Evolutionary conservation across 305 asterid species (phyloP).

Genomic region (Solanum hybrid): DNA sequence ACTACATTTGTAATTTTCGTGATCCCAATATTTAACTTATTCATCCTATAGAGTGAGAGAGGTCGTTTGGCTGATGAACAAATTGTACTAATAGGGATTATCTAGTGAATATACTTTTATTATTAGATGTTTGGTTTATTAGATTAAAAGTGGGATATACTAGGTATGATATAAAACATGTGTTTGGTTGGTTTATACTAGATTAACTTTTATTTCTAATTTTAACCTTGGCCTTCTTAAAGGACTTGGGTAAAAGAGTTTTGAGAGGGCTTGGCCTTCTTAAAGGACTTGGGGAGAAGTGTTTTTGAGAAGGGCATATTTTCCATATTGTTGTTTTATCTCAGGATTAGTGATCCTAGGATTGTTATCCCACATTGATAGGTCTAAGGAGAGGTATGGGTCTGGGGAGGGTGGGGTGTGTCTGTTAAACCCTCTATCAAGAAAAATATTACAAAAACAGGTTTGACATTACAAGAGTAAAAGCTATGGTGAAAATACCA

Average conservation of each 20-base stretch:
- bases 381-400: background rate
- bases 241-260: background rate
- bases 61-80: background rate
- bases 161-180: background rate
- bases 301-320: background rate
- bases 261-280: background rate
- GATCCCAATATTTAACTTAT: background rate
- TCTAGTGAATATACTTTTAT: background rate
- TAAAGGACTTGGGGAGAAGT: background rate
- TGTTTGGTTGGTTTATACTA: background rate
- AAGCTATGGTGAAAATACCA: no score
- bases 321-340: background rate
- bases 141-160: background rate
- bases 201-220: background rate
- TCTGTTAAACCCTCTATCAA: no score
- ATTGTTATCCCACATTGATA: background rate
- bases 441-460: no score
- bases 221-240: background rate
- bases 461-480: no score
- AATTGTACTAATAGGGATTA: background rate
- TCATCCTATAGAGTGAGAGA: background rate
- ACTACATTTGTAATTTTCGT: background rate
- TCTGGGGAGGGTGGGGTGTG: no score
- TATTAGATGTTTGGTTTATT: background rate
- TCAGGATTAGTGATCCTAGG: background rate